Evolutionary conservation across 1,139 yeast genomes (phyloP).

Genomic region (Diutina mesorugosa): DNA sequence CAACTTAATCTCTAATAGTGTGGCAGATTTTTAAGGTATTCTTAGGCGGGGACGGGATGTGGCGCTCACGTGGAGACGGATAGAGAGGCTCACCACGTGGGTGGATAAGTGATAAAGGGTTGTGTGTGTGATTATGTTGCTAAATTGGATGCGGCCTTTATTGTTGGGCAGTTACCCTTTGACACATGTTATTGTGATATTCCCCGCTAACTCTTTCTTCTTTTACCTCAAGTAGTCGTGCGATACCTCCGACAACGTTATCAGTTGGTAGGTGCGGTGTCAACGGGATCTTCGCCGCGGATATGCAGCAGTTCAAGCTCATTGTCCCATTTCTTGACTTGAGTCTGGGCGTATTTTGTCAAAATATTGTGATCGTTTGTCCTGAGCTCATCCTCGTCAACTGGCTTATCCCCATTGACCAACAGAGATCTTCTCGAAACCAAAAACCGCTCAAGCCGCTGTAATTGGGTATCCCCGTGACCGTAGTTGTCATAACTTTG

Average conservation of each 20-base stretch:
- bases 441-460: constrained; percentile 44
- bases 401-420: constrained; percentile 9
- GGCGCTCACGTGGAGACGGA: not conserved
- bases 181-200: not conserved
- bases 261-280: not conserved
- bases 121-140: not conserved
- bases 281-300: not conserved
- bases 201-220: not conserved
- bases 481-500: constrained; percentile 42
- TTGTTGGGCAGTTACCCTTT: not conserved
- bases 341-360: constrained; percentile 19
- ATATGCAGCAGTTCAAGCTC: not conserved
- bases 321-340: constrained; percentile 9
- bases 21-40: not conserved
- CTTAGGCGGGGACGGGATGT: not conserved
- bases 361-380: constrained; percentile 16
- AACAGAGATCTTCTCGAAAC: constrained; percentile 39
- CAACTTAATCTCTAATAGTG: not conserved
- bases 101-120: not conserved
- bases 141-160: not conserved
- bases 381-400: constrained; percentile 10
- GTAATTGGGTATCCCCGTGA: constrained; percentile 33
- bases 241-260: not conserved
- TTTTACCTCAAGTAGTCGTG: not conserved
- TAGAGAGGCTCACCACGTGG: not conserved